Evolutionary conservation across 2,329 filamentous ascomycete species (phyloP).

Genomic region (Diplodia sapinea): DNA sequence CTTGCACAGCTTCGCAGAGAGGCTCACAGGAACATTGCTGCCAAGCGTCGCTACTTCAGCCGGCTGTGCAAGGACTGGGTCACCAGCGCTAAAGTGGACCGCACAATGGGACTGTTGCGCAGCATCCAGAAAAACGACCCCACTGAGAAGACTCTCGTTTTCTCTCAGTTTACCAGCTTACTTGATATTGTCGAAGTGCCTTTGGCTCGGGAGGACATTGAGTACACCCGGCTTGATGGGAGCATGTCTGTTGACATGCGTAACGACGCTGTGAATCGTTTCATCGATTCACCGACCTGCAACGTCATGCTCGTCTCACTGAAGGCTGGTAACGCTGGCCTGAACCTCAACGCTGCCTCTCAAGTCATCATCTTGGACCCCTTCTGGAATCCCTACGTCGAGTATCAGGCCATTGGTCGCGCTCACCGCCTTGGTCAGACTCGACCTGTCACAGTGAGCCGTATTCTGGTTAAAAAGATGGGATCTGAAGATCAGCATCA

Average conservation of each 20-base stretch:
- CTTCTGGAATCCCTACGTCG: constrained; percentile 93
- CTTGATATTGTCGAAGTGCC: constrained; percentile 79
- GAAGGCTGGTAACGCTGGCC: constrained; percentile 81
- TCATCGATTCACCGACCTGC: constrained; percentile 65
- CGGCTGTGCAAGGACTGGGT: constrained; percentile 72
- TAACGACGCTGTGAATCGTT: constrained; percentile 70
- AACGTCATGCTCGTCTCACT: constrained; percentile 78
- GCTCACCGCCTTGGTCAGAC: constrained; percentile 86
- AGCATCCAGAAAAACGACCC: constrained; percentile 55
- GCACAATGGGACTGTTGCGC: constrained; percentile 68
- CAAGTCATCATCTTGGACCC: constrained; percentile 91
- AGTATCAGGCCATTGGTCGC: constrained; percentile 89
- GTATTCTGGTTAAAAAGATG: constrained; percentile 73
- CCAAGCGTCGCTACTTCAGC: constrained; percentile 71
- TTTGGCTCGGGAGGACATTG: constrained; percentile 62
- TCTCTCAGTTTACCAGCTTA: constrained; percentile 80
- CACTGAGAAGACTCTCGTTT: constrained; percentile 78
- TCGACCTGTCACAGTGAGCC: constrained; percentile 76
- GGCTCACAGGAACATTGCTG: constrained; percentile 66
- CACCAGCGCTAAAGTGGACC: constrained; percentile 76
- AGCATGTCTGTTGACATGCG: constrained; percentile 71
- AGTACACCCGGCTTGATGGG: constrained; percentile 76
- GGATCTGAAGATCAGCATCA: not conserved
- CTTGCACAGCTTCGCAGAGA: constrained; percentile 72
- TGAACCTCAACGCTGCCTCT: constrained; percentile 83